Conservation (phyloP, 2,329 filamentous ascomycete species). For the Hymenoscyphus salicellus region DNA sequence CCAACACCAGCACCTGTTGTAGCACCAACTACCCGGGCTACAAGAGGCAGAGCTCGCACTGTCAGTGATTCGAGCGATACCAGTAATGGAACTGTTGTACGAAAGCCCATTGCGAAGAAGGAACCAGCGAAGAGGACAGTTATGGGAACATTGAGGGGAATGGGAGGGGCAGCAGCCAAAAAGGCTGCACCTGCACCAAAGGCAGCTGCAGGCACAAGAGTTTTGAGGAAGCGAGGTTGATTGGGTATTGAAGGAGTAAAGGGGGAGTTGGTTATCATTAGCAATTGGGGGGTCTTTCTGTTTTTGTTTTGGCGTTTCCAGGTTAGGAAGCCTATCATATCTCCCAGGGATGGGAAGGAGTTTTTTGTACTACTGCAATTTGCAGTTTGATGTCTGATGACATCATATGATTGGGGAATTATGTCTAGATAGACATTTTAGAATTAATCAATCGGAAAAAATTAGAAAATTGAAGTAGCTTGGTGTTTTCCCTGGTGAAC, state of each 20-base stretch:
- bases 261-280: neutral
- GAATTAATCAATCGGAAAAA: no score
- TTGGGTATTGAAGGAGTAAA: neutral
- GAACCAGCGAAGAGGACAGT: constrained; percentile 50
- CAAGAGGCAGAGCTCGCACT: constrained; percentile 55
- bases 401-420: no score
- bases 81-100: constrained; percentile 60
- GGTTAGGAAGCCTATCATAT: neutral
- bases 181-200: constrained; percentile 48
- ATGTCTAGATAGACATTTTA: no score
- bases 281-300: neutral
- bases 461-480: no score
- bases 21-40: constrained; percentile 42
- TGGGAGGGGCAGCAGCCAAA: constrained; percentile 48
- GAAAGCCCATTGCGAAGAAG: constrained; percentile 46
- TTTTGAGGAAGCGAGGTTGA: constrained; percentile 34
- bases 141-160: constrained; percentile 53
- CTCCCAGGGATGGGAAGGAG: neutral
- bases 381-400: no score
- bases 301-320: neutral
- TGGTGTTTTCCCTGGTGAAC: no score
- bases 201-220: constrained; percentile 35
- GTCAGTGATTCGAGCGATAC: constrained; percentile 62
- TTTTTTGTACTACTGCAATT: neutral
- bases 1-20: constrained; percentile 30